Base-by-base conservation (phyloP, 2,329 filamentous ascomycete species). In the Exophiala spinifera region DNA sequence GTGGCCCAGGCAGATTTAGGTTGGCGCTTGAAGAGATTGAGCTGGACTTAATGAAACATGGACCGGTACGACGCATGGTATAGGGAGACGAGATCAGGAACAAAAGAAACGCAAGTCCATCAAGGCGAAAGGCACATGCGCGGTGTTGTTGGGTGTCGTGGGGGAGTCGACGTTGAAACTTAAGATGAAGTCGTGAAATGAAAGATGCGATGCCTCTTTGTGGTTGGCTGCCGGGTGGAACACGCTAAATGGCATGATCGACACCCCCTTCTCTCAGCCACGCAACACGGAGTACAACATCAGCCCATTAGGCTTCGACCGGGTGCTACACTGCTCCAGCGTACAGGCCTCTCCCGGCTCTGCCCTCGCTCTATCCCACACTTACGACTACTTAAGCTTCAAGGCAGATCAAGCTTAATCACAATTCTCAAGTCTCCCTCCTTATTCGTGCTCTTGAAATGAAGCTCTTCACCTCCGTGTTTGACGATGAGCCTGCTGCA, bases 151-250 rank as follows among this genome's bases (percentile, higher is more conserved):
- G 33, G 17, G n/a, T n/a, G n/a, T n/a, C n/a, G n/a, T n/a, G n/a
- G n/a, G n/a, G n/a, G n/a, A n/a, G n/a, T n/a, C n/a, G n/a, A n/a
- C 31, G 44, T 37, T 4, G 33, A 48, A 15, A 15, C 44, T 25
- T 56, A 59, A 59, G 50, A 59, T 59, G 53, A 59, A 34, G 53
- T 54, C 52, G 53, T 50, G 54, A 59, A 44, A 52, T 45, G 50
- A 51, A 53, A 51, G 34, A 51, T 31, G n/a, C 21, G 31, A 15
- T 17, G 39, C 17, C n/a, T 10, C 20, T 4, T 15, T 19, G 28
- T 52, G 49, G 50, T 59, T 59, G 57, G 57, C 20, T 47, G 10
- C 21, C 21, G 13, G 31, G 10, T 25, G 23, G 33, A 19, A 33
- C 46, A 34, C 52, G 49, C 56, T 59, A 55, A 43, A 33, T n/a